Evolutionary conservation across 495 filamentous ascomycete genomes (phyloP).

Genomic region (Hypoxylon rickii): DNA sequence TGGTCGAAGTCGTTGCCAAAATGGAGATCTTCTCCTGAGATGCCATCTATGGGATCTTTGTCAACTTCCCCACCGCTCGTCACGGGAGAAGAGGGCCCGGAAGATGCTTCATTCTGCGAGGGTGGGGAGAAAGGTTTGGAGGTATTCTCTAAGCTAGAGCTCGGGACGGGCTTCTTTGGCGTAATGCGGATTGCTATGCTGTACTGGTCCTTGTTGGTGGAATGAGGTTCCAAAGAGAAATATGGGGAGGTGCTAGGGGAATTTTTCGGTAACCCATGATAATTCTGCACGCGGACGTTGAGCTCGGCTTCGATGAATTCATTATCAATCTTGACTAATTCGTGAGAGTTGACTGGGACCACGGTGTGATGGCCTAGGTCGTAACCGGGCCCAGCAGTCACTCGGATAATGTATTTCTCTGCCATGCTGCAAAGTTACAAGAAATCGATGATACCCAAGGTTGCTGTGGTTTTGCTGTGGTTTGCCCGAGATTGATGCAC

Average conservation of each 20-base stretch:
- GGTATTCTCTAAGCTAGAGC: neutral
- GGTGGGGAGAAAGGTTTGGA: constrained; percentile 5
- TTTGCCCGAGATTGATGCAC: too few species aligned
- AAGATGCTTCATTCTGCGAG: constrained; percentile 1
- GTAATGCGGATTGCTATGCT: constrained; percentile 76
- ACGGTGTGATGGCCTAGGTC: constrained; percentile 65
- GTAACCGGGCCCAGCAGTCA: constrained; percentile 77
- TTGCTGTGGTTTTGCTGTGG: too few species aligned
- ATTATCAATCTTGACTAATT: constrained; percentile 61
- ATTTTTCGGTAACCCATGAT: constrained; percentile 59
- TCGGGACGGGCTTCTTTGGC: constrained; percentile 57
- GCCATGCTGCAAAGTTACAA: constrained; percentile 48
- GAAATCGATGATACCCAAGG: too few species aligned
- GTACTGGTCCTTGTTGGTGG: constrained; percentile 71
- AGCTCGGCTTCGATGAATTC: constrained; percentile 64
- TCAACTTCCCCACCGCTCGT: constrained; percentile 12
- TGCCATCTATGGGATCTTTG: constrained; percentile 37
- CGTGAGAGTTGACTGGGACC: constrained; percentile 71
- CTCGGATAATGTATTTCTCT: constrained; percentile 68
- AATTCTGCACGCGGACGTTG: constrained; percentile 68
- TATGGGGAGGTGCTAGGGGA: constrained; percentile 69
- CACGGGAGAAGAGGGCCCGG: constrained; percentile 3
- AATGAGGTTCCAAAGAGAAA: constrained; percentile 71
- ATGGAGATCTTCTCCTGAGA: constrained; percentile 73
- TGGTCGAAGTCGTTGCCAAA: constrained; percentile 94